Evolutionary conservation across 768 basidiomycete genomes (phyloP).

Genomic region (Mycena filopes): DNA sequence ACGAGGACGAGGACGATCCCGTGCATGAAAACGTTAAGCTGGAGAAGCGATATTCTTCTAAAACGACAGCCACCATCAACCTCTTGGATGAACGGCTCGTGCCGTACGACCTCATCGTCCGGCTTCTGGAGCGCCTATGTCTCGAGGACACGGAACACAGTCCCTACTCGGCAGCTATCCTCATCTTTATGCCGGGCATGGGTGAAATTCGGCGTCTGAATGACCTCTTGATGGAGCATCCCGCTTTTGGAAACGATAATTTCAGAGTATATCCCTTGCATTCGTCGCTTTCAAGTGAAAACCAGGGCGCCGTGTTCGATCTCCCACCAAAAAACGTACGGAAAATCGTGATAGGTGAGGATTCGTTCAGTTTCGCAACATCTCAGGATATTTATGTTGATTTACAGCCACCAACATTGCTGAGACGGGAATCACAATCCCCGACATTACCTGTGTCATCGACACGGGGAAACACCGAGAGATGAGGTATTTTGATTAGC

Average conservation of each 20-base stretch:
- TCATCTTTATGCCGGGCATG: conserved; percentile 95
- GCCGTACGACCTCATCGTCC: conserved; percentile 90
- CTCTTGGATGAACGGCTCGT: conserved; percentile 89
- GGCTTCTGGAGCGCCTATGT: conserved; percentile 85
- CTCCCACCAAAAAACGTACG: conserved; percentile 80
- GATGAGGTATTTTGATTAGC: conserved; percentile 69
- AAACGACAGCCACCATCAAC: conserved; percentile 82
- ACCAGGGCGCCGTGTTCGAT: conserved; percentile 92
- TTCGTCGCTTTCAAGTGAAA: conserved; percentile 92
- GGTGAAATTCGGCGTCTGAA: conserved; percentile 91
- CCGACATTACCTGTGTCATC: conserved; percentile 96
- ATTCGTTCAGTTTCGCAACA: conserved; percentile 18
- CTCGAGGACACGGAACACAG: conserved; percentile 65
- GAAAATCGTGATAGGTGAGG: conserved; percentile 93
- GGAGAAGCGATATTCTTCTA: conserved; percentile 83
- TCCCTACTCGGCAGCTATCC: conserved; percentile 78
- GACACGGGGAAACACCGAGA: conserved; percentile 95
- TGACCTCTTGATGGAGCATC: conserved; percentile 84
- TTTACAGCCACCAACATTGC: conserved; percentile 87
- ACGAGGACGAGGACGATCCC: conserved; percentile 75
- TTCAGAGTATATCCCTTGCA: conserved; percentile 91
- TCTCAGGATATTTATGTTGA: conserved; percentile 11
- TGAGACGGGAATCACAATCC: conserved; percentile 98
- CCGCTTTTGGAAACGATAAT: conserved; percentile 67
- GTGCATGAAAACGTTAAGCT: conserved; percentile 58